A percentile compares a stretch with the other conserved stretches of the same genome.
These are phyloP conservation scores for Inga leiocalycina DNA, from an alignment of 306 rosid genomes.

Conservation along the genomic window DNA sequence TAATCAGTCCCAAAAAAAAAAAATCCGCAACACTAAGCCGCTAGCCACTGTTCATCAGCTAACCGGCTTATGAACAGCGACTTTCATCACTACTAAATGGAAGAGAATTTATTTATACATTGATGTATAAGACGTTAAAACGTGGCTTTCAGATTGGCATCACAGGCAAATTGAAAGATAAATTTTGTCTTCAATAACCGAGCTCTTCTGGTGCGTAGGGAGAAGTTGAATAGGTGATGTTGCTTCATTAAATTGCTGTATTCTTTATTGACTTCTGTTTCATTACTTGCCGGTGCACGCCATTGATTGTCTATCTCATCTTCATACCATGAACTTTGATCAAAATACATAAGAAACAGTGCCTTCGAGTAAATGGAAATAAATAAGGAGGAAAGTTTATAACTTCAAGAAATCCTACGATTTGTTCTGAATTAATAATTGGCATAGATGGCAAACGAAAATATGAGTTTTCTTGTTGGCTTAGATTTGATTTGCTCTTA, in stretches of 20 bases:
- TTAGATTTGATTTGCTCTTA: neutral
- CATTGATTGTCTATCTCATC: slow-evolving; percentile 6
- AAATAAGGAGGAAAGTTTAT: neutral
- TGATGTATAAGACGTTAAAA: neutral
- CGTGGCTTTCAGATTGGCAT: neutral
- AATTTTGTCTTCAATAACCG: neutral
- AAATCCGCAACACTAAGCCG: too few species aligned
- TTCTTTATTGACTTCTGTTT: neutral
- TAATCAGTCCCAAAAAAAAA: too few species aligned
- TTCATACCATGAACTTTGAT: slow-evolving; percentile 28
- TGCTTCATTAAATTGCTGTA: neutral
- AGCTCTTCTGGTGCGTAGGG: neutral
- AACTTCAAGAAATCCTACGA: neutral
- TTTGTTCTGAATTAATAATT: neutral
- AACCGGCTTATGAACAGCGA: too few species aligned
- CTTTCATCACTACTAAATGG: too few species aligned
- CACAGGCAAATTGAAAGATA: neutral
- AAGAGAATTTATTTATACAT: too few species aligned
- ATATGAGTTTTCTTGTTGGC: neutral
- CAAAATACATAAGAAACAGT: neutral
- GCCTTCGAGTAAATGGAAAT: neutral
- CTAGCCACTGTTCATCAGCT: too few species aligned
- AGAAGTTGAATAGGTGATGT: neutral
- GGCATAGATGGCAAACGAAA: neutral
- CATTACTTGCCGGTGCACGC: neutral